Conservation (phyloP, 768 basidiomycete species). For the Amanita jacksonii region DNA sequence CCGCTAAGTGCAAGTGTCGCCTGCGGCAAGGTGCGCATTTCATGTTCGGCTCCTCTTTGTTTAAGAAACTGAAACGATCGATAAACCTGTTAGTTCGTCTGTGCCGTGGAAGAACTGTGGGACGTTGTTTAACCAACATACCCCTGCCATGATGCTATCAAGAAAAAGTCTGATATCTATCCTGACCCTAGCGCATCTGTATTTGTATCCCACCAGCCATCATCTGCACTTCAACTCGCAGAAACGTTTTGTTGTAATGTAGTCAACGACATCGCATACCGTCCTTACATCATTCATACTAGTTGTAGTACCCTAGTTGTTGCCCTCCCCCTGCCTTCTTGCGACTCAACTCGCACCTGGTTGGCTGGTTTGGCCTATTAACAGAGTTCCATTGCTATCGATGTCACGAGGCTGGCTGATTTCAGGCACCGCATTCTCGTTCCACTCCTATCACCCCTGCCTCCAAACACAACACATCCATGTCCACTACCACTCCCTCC, state of each 20-base stretch:
- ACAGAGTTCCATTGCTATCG: too few species aligned
- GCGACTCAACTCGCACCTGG: conserved; percentile 29
- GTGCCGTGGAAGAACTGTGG: conserved; percentile 91
- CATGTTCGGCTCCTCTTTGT: not conserved
- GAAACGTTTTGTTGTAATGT: conserved; percentile 11
- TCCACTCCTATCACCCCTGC: too few species aligned
- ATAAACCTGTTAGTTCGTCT: conserved; percentile 56
- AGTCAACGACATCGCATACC: not conserved
- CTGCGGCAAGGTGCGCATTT: conserved; percentile 79
- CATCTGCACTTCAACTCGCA: conserved; percentile 41
- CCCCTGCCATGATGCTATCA: too few species aligned
- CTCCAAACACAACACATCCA: not conserved
- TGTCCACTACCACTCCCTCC: conserved; percentile 22
- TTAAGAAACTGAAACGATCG: too few species aligned
- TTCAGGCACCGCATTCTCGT: too few species aligned
- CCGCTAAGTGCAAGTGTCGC: conserved; percentile 88
- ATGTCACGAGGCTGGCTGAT: too few species aligned
- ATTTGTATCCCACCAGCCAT: conserved; percentile 21
- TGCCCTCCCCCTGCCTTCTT: too few species aligned
- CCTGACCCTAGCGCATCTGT: conserved; percentile 10
- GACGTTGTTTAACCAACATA: conserved; percentile 57
- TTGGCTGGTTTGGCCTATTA: conserved; percentile 10
- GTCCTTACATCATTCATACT: not conserved
- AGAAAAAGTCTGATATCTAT: too few species aligned
- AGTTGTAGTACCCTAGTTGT: too few species aligned